A percentile compares a stretch with the other conserved stretches of the same genome.
These are phyloP conservation scores for Seiridium unicorne DNA, from an alignment of 2,329 filamentous ascomycete genomes.

Conservation along the genomic window DNA sequence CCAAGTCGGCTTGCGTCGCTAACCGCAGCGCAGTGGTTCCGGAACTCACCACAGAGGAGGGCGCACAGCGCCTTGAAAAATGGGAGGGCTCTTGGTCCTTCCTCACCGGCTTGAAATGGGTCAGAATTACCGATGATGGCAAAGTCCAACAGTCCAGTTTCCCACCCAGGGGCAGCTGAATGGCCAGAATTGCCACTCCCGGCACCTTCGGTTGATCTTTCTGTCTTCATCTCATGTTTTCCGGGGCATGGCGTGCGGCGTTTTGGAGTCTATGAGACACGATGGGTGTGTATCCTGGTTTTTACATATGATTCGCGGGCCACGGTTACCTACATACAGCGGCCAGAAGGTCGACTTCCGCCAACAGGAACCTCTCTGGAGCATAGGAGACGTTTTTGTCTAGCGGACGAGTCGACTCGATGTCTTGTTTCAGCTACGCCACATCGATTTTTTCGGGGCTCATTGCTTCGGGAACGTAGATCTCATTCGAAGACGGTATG, in stretches of 20 bases:
- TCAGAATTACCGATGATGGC: constrained; percentile 68
- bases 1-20: constrained; percentile 10
- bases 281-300: constrained; percentile 11
- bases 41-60: constrained; percentile 68
- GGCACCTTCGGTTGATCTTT: constrained; percentile 25
- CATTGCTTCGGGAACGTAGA: too few species aligned
- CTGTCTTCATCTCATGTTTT: constrained; percentile 20
- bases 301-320: constrained; percentile 18
- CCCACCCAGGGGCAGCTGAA: constrained; percentile 60
- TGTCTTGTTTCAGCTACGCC: not conserved
- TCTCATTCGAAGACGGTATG: too few species aligned
- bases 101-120: constrained; percentile 73
- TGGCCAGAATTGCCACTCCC: constrained; percentile 10
- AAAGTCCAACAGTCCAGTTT: constrained; percentile 69
- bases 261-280: constrained; percentile 22
- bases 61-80: constrained; percentile 60
- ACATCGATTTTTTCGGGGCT: too few species aligned
- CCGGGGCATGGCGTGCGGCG: constrained; percentile 21
- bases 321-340: constrained; percentile 22
- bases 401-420: not conserved
- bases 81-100: constrained; percentile 88
- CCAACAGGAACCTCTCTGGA: not conserved
- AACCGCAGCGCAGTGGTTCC: constrained; percentile 58
- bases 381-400: not conserved
- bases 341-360: constrained; percentile 13